Conservation (phyloP, 345 rosid species). For the Lepidium aucheri region DNA sequence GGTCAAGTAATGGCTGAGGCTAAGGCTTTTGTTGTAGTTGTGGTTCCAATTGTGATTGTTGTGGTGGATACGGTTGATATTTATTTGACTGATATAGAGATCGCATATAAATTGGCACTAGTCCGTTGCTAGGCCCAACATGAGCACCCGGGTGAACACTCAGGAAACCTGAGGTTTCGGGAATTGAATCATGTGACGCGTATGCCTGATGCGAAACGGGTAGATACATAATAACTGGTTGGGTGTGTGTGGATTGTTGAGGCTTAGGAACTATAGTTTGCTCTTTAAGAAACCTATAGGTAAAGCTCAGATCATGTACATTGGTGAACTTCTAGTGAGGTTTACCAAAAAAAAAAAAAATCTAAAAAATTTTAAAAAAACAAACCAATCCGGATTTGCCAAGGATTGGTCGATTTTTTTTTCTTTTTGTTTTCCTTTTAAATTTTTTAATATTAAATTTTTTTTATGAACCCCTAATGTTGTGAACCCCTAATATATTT, state of each 20-base stretch:
- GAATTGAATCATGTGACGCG: not conserved
- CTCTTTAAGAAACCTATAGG: constrained; percentile 37
- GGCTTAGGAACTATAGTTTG: not conserved
- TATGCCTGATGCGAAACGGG: constrained; percentile 9
- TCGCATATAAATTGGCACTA: constrained; percentile 7
- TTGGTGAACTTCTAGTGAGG: no score
- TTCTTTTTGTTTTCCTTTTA: no score
- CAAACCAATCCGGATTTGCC: no score
- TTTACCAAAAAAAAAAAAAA: no score
- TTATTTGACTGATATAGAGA: constrained; percentile 2
- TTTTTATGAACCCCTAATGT: no score
- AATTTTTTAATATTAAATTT: no score
- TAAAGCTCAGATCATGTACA: no score
- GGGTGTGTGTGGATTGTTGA: constrained; percentile 4
- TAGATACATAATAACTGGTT: constrained; percentile 15
- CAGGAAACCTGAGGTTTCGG: not conserved
- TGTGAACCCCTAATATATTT: no score
- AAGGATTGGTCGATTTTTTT: no score
- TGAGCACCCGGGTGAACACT: not conserved
- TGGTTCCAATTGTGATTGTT: constrained; percentile 9
- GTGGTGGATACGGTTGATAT: constrained; percentile 8
- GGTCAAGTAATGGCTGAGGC: not conserved
- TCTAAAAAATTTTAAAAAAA: no score
- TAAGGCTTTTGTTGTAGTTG: not conserved
- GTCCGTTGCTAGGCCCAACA: not conserved